A percentile compares a stretch with the other conserved stretches of the same genome.
Conservation (phyloP, 176 grass and related monocot species). For the Tillandsia fasciculata region DNA sequence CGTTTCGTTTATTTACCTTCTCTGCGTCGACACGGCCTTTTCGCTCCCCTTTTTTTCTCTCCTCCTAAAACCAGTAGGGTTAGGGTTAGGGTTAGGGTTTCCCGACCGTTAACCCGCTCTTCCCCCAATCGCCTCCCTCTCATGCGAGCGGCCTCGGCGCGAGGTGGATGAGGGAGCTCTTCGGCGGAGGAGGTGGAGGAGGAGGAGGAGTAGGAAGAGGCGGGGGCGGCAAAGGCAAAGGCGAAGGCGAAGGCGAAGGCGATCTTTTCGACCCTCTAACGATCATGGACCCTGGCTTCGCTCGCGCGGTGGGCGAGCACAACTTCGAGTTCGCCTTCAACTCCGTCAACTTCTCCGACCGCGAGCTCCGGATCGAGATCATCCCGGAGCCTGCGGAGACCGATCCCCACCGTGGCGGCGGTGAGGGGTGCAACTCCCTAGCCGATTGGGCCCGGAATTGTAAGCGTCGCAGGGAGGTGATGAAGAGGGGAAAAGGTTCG, state of each 20-base stretch:
- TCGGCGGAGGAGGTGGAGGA: too few species aligned
- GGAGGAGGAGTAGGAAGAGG: too few species aligned
- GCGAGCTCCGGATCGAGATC: slow-evolving; percentile 74
- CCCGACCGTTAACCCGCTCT: too few species aligned
- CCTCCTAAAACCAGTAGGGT: too few species aligned
- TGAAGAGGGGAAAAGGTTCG: slow-evolving; percentile 67
- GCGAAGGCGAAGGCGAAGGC: neutral
- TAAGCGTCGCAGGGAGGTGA: slow-evolving; percentile 59
- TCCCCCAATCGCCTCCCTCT: too few species aligned
- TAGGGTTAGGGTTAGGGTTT: too few species aligned
- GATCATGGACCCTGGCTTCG: slow-evolving; percentile 70
- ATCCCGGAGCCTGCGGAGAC: slow-evolving; percentile 33
- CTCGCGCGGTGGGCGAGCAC: slow-evolving; percentile 34
- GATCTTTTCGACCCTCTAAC: slow-evolving; percentile 12
- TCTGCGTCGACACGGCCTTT: too few species aligned
- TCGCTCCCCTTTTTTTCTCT: too few species aligned
- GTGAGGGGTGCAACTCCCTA: slow-evolving; percentile 30
- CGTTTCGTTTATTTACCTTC: too few species aligned
- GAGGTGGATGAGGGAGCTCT: too few species aligned
- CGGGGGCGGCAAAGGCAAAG: too few species aligned
- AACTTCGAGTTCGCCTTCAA: slow-evolving; percentile 88
- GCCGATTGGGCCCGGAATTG: slow-evolving; percentile 50
- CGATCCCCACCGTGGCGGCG: neutral
- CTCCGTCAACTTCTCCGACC: slow-evolving; percentile 80
- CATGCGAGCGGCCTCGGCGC: too few species aligned